Evolutionary conservation across 2,329 filamentous ascomycete genomes (phyloP), one percentile per base, ranked within the genome.

Genomic region (Fusarium pseudograminearum): DNA sequence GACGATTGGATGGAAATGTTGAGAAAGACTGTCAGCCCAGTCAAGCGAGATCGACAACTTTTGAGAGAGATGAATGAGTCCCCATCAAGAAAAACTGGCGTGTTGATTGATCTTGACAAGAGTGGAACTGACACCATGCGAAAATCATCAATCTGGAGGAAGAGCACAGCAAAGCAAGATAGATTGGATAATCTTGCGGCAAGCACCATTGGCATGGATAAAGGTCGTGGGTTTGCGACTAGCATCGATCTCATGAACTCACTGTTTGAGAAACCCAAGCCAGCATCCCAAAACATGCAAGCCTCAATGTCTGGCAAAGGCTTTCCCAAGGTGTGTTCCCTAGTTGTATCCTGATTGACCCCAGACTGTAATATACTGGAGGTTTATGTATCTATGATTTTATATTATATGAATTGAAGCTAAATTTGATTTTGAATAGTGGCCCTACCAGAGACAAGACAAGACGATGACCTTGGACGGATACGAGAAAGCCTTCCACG

Each of bases 191-290:
- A 71, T 41, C 66, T 76, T 47, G 71, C 73, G 22, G 74, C 76
- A 45, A 76, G 73, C 65, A 74, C 72, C 42, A 58, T 78, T 58
- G 76, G 74, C 33, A 70, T 77, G 72, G 79, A 81, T 40, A 85
- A 88, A 72, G 84, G 86, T 56, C 88, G 88, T 69, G 90, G 91
- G 1, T 95, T 97, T 79, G 87, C 90, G 22, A 97, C 92, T 22
- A 94, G 92, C 76, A 97, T 98, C 81, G 96, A 98, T 83, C 84
- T 98, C 78, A 98, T 97, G 93, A 95, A 97, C 78, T 97, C 93
- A 48, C 84, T 98, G 58, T 98, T 97, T 80, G 91, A 92, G 78
- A 88, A 91, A 80, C 86, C 89, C 68, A 89, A 87, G 82, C 85
- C 84, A 55, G 85, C 85, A 69, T 80, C 82, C 55, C 83, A 87